Evolutionary conservation across 306 rosid species (phyloP).

Genomic region (Ormosia semicastrata): DNA sequence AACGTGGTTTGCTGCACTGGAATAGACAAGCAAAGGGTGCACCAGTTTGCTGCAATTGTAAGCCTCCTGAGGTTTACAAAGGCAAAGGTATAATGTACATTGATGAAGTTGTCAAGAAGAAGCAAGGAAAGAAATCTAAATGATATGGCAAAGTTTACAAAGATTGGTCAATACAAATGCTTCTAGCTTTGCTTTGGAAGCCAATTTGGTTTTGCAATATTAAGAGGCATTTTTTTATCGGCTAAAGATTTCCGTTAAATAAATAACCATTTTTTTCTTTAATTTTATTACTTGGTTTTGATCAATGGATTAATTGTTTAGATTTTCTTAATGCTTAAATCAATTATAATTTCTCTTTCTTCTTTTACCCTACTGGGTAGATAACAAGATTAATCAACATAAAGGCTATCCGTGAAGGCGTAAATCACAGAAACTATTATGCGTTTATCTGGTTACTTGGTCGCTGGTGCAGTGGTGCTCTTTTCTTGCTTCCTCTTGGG

Average conservation of each 20-base stretch:
- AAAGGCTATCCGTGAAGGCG: not conserved
- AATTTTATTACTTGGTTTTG: not conserved
- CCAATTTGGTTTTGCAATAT: not conserved
- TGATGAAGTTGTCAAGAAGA: conserved; percentile 77
- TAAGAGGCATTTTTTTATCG: not conserved
- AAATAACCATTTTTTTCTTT: not conserved
- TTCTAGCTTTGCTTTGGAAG: not conserved
- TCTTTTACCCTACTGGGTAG: not conserved
- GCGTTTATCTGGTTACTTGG: not conserved
- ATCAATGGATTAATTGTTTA: not conserved
- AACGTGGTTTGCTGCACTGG: conserved; percentile 91
- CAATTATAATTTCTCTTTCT: not conserved
- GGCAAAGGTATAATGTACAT: conserved; percentile 90
- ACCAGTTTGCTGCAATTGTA: conserved; percentile 80
- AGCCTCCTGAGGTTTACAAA: conserved; percentile 91
- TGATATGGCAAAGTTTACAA: conserved; percentile 20
- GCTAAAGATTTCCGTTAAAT: not conserved
- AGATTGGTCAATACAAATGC: not conserved
- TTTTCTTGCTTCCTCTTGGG: not conserved
- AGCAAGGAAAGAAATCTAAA: conserved; percentile 90
- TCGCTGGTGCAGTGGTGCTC: not conserved
- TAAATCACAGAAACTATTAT: not conserved
- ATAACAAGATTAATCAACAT: not conserved
- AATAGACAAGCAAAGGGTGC: conserved; percentile 78
- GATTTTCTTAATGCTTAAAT: not conserved